Evolutionary conservation across 1,284 basidiomycete genomes (phyloP).

Genomic region (Papiliotrema nemorosa): DNA sequence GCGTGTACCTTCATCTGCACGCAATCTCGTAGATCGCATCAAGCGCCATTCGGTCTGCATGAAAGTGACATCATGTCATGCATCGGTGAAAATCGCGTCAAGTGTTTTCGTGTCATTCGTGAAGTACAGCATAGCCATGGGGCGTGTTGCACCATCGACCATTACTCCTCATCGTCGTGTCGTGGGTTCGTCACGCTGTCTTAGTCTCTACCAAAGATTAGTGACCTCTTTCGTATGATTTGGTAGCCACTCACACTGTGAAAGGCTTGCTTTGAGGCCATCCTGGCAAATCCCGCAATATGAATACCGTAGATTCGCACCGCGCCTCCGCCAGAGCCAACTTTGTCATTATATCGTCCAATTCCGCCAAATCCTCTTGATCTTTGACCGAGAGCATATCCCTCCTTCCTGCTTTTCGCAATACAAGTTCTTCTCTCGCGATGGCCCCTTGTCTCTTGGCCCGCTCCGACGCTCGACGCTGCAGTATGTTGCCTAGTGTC

Average conservation of each 20-base stretch:
- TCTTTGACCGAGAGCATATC: constrained; percentile 41
- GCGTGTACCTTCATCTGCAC: not conserved
- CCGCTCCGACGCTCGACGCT: constrained; percentile 66
- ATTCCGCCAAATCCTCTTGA: constrained; percentile 40
- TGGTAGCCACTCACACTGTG: not conserved
- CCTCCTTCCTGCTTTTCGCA: constrained; percentile 54
- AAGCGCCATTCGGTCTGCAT: too few species aligned
- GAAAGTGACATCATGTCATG: too few species aligned
- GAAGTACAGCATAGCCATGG: too few species aligned
- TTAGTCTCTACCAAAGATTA: not conserved
- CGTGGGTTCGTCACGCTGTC: not conserved
- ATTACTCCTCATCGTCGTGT: too few species aligned
- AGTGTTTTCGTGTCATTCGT: too few species aligned
- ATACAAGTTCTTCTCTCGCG: constrained; percentile 71
- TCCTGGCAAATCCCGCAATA: constrained; percentile 68
- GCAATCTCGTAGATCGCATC: not conserved
- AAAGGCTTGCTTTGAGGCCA: constrained; percentile 13
- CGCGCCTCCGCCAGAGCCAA: constrained; percentile 71
- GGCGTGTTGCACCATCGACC: too few species aligned
- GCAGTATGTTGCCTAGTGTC: constrained; percentile 75
- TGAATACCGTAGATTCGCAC: constrained; percentile 78
- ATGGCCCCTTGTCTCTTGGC: constrained; percentile 65
- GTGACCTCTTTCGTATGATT: not conserved
- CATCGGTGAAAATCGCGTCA: too few species aligned
- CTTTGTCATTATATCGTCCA: constrained; percentile 56